Evolutionary conservation across 225 moss, liverwort and hornwort species (phyloP), one percentile per base, ranked within the genome.

Genomic region (Physcomitrellopsis africana): DNA sequence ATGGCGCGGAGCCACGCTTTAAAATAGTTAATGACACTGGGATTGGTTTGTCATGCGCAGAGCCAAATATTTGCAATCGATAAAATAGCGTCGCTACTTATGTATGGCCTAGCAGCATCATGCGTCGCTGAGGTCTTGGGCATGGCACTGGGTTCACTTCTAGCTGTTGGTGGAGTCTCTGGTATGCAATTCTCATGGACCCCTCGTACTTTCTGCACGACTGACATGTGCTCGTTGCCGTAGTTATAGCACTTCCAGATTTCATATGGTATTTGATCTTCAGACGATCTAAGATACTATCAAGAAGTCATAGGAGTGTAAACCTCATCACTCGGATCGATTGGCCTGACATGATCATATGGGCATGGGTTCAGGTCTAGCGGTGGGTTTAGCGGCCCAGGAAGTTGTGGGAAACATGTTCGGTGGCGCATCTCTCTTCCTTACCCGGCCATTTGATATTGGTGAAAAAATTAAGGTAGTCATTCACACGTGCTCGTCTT

Each of bases 361-460:
- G 58, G 22, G 23, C 24, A 29, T 67, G 46, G 63, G 41, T 27
- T 71, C 83, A 90, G 90, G 94, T 79, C 48, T 94, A 79, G 92
- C 96, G 37, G 70, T 92, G 64, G 96, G 94, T 57, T 67, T 96
- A 70, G 94, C 96, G 42, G 75, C 89, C 3, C 92, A 92, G 81
- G 94, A 94, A 73, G 83, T 92, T 58, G 92, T 97, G 52, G 90
- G 90, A 77, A 97, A 97, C 69, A 90, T 97, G 73, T 97, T 97
- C 60, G 96, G 96, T 43, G 96, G 96, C 42, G 89, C 90, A 69
- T 49, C 91, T 51, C 80, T 92, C 51, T 94, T 94, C 76, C 7
- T 83, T 65, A 89, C 85, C 0, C 89, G 92, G n/a, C 94, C 92
- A 8, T 96, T 94, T 64, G 65, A 83, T 54, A 84, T 94, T 62